Evolutionary conservation across 768 basidiomycete genomes (phyloP).

Genomic region (Leccinum imitatum): DNA sequence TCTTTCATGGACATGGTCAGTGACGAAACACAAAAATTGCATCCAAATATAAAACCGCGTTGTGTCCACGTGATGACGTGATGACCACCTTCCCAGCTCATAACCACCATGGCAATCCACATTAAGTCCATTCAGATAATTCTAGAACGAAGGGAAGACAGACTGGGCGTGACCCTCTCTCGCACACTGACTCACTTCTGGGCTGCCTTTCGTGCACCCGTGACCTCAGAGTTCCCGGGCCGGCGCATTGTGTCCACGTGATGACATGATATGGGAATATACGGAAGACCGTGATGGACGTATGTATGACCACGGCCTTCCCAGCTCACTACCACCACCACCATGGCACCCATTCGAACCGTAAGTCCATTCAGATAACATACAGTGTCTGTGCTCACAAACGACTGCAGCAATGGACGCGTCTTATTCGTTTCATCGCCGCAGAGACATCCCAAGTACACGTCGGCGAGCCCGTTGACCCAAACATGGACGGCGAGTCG

Average conservation of each 20-base stretch:
- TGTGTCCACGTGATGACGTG: neutral
- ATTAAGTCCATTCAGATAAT: constrained; percentile 10
- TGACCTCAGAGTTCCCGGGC: too few species aligned
- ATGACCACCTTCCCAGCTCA: constrained; percentile 1
- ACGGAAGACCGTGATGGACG: constrained; percentile 4
- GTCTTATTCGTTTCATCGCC: constrained; percentile 80
- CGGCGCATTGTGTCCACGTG: constrained; percentile 26
- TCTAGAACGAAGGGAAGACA: too few species aligned
- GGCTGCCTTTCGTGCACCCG: too few species aligned
- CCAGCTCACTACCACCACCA: constrained; percentile 13
- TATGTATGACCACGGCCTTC: neutral
- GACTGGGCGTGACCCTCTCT: too few species aligned
- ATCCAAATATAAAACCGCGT: constrained; percentile 20
- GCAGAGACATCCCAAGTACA: constrained; percentile 72
- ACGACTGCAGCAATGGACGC: constrained; percentile 51
- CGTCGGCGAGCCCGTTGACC: constrained; percentile 73
- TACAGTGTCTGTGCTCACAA: neutral
- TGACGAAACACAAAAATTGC: neutral
- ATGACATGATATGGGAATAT: constrained; percentile 21
- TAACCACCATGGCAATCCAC: constrained; percentile 50
- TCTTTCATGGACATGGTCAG: constrained; percentile 38
- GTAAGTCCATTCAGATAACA: constrained; percentile 34
- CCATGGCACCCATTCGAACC: constrained; percentile 60
- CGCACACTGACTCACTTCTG: too few species aligned
- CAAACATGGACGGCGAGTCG: constrained; percentile 57